Evolutionary conservation across 208 protist species (phyloP).

Genomic region (Plasmodiophora brassicae): DNA sequence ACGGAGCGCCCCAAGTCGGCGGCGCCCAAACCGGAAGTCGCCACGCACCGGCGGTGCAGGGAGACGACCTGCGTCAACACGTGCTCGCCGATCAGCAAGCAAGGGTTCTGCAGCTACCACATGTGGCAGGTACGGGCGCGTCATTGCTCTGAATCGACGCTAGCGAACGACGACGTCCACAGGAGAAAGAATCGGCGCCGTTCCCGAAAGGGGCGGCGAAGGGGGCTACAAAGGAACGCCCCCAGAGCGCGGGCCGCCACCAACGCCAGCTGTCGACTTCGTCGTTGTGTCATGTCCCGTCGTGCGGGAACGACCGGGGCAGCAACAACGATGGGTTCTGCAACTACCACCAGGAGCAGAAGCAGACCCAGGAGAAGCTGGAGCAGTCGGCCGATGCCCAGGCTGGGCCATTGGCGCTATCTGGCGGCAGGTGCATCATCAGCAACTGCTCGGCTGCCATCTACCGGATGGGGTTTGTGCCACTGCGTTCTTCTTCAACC

Average conservation of each 20-base stretch:
- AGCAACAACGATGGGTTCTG: not conserved
- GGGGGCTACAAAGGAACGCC: not conserved
- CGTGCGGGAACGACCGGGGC: not conserved
- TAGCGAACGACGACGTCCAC: not conserved
- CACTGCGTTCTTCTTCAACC: not conserved
- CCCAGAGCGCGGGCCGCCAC: not conserved
- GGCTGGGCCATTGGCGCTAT: not conserved
- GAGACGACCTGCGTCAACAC: not conserved
- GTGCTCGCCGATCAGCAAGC: conserved; percentile 16
- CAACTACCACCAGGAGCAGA: not conserved
- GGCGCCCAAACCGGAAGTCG: not conserved
- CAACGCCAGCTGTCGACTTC: not conserved
- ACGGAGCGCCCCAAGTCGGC: not conserved
- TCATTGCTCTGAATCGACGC: not conserved
- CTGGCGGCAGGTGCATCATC: not conserved
- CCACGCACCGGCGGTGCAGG: not conserved
- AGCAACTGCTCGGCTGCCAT: not conserved
- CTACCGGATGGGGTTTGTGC: not conserved
- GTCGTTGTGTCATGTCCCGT: not conserved
- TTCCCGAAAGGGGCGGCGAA: not conserved
- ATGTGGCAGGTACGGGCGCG: conserved; percentile 13
- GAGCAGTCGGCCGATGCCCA: not conserved
- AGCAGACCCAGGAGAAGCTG: not conserved
- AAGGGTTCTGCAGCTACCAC: conserved; percentile 26
- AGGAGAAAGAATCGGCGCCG: not conserved